phyloP scores from a whole-genome alignment of 768 basidiomycete genomes.

The Astraeus odoratus region DNA sequence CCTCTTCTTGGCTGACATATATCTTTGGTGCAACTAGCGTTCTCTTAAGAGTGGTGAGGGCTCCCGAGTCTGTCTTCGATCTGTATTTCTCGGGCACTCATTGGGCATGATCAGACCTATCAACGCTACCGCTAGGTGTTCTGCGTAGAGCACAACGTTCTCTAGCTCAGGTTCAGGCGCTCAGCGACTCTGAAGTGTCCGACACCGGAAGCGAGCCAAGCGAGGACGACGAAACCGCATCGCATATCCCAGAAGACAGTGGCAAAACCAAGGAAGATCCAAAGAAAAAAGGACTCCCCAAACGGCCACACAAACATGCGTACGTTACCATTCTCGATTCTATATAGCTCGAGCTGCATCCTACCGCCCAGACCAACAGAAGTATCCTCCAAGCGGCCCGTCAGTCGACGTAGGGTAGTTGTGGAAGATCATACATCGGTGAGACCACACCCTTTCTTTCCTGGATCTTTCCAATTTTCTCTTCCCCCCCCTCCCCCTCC shows the following conservation, averaged over 20 bases:
- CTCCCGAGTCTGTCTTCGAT: neutral
- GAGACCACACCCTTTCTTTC: conserved; percentile 23
- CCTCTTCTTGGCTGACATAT: neutral
- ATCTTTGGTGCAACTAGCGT: conserved; percentile 9
- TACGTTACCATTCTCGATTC: conserved; percentile 35
- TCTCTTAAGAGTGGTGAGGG: conserved; percentile 24
- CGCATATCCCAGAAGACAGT: conserved; percentile 16
- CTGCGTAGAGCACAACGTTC: conserved; percentile 58
- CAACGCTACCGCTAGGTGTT: conserved; percentile 54
- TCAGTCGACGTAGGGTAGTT: conserved; percentile 62
- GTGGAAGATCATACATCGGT: conserved; percentile 65
- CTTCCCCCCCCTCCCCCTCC: neutral
- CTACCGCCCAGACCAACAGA: conserved; percentile 57
- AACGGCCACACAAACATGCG: conserved; percentile 82
- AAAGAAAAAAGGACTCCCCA: conserved; percentile 42
- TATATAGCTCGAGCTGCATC: neutral
- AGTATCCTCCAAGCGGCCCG: conserved; percentile 78
- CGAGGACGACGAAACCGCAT: conserved; percentile 8
- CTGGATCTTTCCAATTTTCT: neutral
- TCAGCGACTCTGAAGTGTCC: conserved; percentile 34
- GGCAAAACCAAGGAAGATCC: conserved; percentile 34
- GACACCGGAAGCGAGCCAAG: conserved; percentile 13
- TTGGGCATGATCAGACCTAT: conserved; percentile 42
- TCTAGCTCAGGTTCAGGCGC: conserved; percentile 36
- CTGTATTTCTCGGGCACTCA: conserved; percentile 5